Base-by-base conservation (phyloP, 2,329 filamentous ascomycete genomes). In the Alternaria sp. region DNA sequence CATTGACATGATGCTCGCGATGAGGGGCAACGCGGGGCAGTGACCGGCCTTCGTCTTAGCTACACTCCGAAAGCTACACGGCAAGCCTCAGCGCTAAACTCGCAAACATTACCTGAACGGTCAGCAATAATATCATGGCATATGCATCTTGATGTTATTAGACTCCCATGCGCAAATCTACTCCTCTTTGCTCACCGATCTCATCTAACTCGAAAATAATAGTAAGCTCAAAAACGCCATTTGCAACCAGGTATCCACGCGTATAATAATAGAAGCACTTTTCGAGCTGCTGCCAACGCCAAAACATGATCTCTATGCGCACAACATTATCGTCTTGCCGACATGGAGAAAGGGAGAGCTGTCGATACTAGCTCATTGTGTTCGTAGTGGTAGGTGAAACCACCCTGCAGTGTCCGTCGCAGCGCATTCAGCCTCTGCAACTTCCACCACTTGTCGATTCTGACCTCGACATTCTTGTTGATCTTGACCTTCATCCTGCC, bases 381-480 rank as follows among this genome's bases (percentile, higher is more conserved):
- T 50, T 78, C 75, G 51, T 77, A 79, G 52, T 81, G 79, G 28
- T 75, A 71, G 6, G 72, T 67, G 59, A 80, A 79, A 0, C 79
- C 79, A 19, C 77, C 76, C 61, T 87, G 86, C 44, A 92, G 79
- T 28, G 89, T 80, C 43, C 89, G 80, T 72, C 88, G 85, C 57
- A 92, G 78, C 4, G 86, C 85, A 63, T 89, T 87, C 54, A 91
- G 78, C 28, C 89, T 83, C 68, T 88, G 83, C 70, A 91, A 81
- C 78, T 92, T 92, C 90, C 90, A 92, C 90, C 90, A 93, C 67
- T 86, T 85, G 77, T 92, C 89, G 54, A 92, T 88, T 54, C 82
- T 85, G 82, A 92, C 86, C 57, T 86, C 84, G 3, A 88, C 86
- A 50, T 84, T 85, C 21, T 83, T 83, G 57, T 86, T 83, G 59